Evolutionary conservation across 2,329 filamentous ascomycete species (phyloP), one percentile per base, ranked within the genome.

Genomic region (Calycina herbarum): DNA sequence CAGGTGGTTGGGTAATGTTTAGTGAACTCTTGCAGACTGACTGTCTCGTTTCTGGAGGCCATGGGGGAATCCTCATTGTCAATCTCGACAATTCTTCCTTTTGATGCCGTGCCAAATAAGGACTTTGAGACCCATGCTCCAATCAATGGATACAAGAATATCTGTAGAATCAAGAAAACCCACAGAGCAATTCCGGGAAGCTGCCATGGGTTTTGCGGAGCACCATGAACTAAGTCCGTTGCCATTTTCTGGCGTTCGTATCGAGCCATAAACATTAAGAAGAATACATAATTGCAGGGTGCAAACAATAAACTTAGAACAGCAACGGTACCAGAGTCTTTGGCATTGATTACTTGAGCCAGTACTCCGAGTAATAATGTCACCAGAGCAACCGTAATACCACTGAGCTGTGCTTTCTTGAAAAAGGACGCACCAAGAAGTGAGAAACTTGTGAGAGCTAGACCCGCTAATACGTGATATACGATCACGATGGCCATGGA

Each of bases 241-340:
- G 85, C 79, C 51, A 81, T 73, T 20, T 86, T 80, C 64, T 88
- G 75, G 67, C 83, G 82, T 77, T 97, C 91, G 76, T 87, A 97
- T 54, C 91, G 87, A 13, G 93, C 91, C 77, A 94, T 85, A 68
- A 89, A 85, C 20, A 91, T 87, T 63, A 88, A 83, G 74, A 94
- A 95, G 76, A 89, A 93, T 15, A 94, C 90, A 74, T 93, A 97
- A 72, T 93, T 94, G 82, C 94, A 96, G 0, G 94, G 91, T 0
- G 92, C 86, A 75, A 97, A 97, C 0, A 97, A 77, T 15, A 96
- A 75, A 67, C 89, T 89, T 13, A 96, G 81, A 3, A 92, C 80
- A 5, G 85, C 83, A 2, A 94, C 90, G 0, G 87, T 83, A 1
- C 80, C 87, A 3, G 87, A 86, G 0, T 82, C 82, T 0, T 84